These are phyloP conservation scores for Aristolochia contorta DNA, from an alignment of 164 flowering plant genomes.

Conservation along the genomic window DNA sequence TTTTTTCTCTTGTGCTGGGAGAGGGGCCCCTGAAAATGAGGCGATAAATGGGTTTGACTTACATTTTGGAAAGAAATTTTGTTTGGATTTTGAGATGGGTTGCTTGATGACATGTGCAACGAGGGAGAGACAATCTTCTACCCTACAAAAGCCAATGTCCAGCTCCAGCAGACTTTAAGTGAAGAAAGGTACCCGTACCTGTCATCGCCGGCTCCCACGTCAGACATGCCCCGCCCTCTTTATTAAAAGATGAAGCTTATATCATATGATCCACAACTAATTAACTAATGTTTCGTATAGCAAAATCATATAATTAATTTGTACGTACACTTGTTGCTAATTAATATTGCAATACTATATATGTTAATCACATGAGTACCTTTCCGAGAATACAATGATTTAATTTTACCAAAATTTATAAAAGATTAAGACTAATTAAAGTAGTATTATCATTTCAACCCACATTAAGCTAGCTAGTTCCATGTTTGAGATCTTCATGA, in stretches of 20 bases:
- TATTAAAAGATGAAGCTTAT: neutral
- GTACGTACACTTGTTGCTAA: no score
- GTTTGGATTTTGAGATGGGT: conserved; percentile 13
- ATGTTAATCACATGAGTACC: no score
- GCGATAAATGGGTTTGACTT: conserved; percentile 23
- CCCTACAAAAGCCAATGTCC: conserved; percentile 45
- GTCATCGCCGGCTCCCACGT: conserved; percentile 22
- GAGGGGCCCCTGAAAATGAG: neutral
- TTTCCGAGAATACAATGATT: no score
- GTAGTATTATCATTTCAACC: neutral
- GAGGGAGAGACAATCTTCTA: conserved; percentile 48
- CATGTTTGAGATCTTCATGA: neutral
- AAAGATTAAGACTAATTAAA: no score
- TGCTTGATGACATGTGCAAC: conserved; percentile 18
- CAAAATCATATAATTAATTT: no score
- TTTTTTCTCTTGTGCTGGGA: conserved; percentile 6
- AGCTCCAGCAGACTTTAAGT: conserved; percentile 23
- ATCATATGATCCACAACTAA: neutral
- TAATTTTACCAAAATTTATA: no score
- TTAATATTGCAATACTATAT: no score
- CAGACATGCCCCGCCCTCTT: neutral
- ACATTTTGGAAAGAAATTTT: conserved; percentile 6
- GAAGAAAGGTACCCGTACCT: conserved; percentile 17
- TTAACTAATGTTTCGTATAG: no score
- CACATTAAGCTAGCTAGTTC: neutral